These are phyloP conservation scores for Ustilago esculenta DNA, from an alignment of 1,284 basidiomycete species.

Conservation along the genomic window DNA sequence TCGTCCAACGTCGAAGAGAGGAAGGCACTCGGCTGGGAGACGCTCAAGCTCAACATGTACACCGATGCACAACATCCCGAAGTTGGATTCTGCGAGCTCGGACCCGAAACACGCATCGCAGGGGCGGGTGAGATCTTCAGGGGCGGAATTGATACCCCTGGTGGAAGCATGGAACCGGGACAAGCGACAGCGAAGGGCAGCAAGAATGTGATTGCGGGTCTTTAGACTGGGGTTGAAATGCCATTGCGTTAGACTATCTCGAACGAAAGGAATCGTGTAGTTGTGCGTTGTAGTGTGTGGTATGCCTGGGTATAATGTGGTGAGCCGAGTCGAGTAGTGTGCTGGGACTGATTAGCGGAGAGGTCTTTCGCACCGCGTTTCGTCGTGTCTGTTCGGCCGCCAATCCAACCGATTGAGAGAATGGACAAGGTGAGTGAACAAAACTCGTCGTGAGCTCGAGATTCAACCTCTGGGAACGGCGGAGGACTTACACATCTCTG, in stretches of 20 bases:
- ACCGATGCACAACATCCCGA: conserved; percentile 49
- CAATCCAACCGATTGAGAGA: too few relatives aligned
- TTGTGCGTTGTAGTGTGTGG: neutral
- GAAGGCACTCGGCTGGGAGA: conserved; percentile 25
- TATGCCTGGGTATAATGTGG: conserved; percentile 8
- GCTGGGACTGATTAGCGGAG: conserved; percentile 14
- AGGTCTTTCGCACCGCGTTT: conserved; percentile 38
- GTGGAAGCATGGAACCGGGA: conserved; percentile 15
- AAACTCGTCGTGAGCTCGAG: too few relatives aligned
- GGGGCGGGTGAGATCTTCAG: conserved; percentile 50
- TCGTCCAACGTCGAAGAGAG: conserved; percentile 15
- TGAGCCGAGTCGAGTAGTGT: neutral
- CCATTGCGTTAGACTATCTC: too few relatives aligned
- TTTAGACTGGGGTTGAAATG: conserved; percentile 10
- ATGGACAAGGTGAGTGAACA: too few relatives aligned
- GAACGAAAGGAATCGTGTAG: too few relatives aligned
- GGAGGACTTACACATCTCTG: conserved; percentile 17
- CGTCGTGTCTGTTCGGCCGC: conserved; percentile 27
- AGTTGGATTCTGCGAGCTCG: conserved; percentile 61
- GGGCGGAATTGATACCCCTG: conserved; percentile 49
- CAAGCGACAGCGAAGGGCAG: neutral
- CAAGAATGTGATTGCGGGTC: conserved; percentile 41
- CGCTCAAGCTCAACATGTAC: conserved; percentile 40
- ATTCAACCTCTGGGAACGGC: too few relatives aligned
- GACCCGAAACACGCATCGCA: conserved; percentile 30